Conservation (phyloP, 352 stramenopile species). For the Phytophthora constricta region DNA sequence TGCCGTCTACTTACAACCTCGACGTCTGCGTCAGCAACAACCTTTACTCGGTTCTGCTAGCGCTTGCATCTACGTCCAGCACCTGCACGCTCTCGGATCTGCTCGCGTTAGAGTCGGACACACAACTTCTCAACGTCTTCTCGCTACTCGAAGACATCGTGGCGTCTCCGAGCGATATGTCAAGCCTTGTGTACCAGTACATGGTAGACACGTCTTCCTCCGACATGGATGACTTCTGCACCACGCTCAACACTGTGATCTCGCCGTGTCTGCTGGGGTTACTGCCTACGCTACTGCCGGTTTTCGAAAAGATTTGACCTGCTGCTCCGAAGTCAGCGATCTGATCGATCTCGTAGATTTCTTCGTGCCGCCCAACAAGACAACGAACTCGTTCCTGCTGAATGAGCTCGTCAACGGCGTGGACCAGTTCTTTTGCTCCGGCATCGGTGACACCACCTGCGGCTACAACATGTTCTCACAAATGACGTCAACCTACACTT, state of each 20-base stretch:
- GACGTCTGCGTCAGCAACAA: constrained; percentile 59
- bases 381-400: constrained; percentile 47
- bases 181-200: constrained; percentile 46
- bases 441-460: constrained; percentile 39
- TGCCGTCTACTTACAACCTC: constrained; percentile 45
- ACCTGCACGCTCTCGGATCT: constrained; percentile 44
- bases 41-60: constrained; percentile 30
- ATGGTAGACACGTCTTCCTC: constrained; percentile 43
- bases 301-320: constrained; percentile 42
- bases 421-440: constrained; percentile 57
- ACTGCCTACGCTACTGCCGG: constrained; percentile 34
- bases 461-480: constrained; percentile 48
- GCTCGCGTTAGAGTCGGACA: constrained; percentile 32
- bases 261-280: constrained; percentile 45
- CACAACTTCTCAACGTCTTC: constrained; percentile 35
- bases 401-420: constrained; percentile 55
- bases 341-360: constrained; percentile 52
- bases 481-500: constrained; percentile 51
- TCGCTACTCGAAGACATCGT: constrained; percentile 37
- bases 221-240: constrained; percentile 50
- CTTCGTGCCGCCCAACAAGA: constrained; percentile 49
- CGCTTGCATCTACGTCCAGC: constrained; percentile 27
- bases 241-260: constrained; percentile 40
- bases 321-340: constrained; percentile 53
- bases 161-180: constrained; percentile 43